phyloP scores from a whole-genome alignment of 2,329 filamentous ascomycete genomes.

The Magnaporthales sp. region DNA sequence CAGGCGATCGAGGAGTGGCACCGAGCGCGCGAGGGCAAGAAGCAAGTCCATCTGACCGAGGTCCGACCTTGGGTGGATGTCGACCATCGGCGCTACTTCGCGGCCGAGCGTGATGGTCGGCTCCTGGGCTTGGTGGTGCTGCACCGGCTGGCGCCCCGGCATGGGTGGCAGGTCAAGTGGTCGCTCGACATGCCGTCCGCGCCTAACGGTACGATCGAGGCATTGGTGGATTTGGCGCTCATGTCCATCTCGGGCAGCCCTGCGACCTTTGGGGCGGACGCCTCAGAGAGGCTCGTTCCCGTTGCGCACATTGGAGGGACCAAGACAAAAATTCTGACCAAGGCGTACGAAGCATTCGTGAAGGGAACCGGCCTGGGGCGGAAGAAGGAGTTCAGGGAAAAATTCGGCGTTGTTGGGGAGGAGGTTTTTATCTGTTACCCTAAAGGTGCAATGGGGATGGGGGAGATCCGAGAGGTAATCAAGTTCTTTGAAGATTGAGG shows the following conservation, averaged over 20 bases:
- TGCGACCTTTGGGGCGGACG: slow-evolving; percentile 84
- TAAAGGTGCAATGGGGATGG: slow-evolving; percentile 71
- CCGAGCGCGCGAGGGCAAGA: slow-evolving; percentile 64
- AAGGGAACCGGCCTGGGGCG: slow-evolving; percentile 74
- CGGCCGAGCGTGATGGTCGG: slow-evolving; percentile 64
- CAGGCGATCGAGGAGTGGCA: slow-evolving; percentile 73
- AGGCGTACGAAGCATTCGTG: slow-evolving; percentile 74
- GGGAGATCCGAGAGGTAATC: slow-evolving; percentile 76
- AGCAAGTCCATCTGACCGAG: slow-evolving; percentile 82
- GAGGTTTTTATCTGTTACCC: slow-evolving; percentile 87
- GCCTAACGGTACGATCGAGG: slow-evolving; percentile 81
- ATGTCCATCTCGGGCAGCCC: slow-evolving; percentile 38
- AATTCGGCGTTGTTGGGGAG: slow-evolving; percentile 79
- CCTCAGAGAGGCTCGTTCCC: slow-evolving; percentile 62
- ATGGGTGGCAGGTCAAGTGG: slow-evolving; percentile 94
- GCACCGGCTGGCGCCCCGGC: slow-evolving; percentile 67
- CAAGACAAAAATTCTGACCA: slow-evolving; percentile 71
- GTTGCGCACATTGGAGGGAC: slow-evolving; percentile 78
- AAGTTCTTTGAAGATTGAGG: slow-evolving; percentile 70
- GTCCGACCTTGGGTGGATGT: slow-evolving; percentile 82
- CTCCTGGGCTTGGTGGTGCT: slow-evolving; percentile 74
- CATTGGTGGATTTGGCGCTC: slow-evolving; percentile 66
- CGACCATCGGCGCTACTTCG: slow-evolving; percentile 78
- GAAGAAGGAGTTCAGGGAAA: slow-evolving; percentile 85
- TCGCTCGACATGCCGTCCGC: slow-evolving; percentile 86